Percentiles rank a stretch among this genome's conserved stretches.
These are phyloP conservation scores for Trifolium pratense DNA, from an alignment of 306 rosid species.

Conservation along the genomic window DNA sequence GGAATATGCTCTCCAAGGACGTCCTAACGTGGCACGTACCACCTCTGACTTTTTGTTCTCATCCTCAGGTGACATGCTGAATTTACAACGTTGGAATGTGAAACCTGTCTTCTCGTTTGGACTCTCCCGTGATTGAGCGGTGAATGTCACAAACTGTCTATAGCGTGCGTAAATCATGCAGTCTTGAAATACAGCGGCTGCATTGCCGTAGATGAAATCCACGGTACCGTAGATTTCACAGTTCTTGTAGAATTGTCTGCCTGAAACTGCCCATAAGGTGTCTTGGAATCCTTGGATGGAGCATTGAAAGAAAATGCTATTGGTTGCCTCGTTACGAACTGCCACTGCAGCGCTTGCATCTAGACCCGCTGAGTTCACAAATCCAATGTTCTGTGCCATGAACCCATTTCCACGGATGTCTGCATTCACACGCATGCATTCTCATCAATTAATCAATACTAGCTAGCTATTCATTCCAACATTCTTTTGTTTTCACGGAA, in stretches of 20 bases:
- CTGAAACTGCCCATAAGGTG: slow-evolving; percentile 48
- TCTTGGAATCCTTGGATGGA: slow-evolving; percentile 48
- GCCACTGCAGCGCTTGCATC: slow-evolving; percentile 45
- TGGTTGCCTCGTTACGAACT: slow-evolving; percentile 46
- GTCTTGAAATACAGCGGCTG: slow-evolving; percentile 50
- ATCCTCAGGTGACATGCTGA: slow-evolving; percentile 40
- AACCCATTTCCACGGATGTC: slow-evolving; percentile 46
- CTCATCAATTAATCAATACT: too few species aligned
- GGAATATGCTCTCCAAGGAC: slow-evolving; percentile 46
- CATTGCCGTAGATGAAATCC: slow-evolving; percentile 49
- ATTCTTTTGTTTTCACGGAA: too few species aligned
- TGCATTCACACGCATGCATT: background rate
- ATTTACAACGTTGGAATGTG: slow-evolving; percentile 41
- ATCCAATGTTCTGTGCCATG: slow-evolving; percentile 43
- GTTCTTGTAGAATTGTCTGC: slow-evolving; percentile 48
- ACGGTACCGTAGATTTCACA: slow-evolving; percentile 49
- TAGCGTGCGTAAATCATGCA: slow-evolving; percentile 43
- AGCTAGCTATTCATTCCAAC: too few species aligned
- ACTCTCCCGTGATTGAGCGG: slow-evolving; percentile 47
- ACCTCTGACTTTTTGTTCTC: background rate
- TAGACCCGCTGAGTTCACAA: slow-evolving; percentile 39
- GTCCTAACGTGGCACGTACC: slow-evolving; percentile 46
- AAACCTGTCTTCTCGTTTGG: slow-evolving; percentile 30
- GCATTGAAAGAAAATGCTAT: slow-evolving; percentile 43
- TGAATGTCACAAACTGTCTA: slow-evolving; percentile 42